Evolutionary conservation across 2,329 filamentous ascomycete species (phyloP), one percentile per base, ranked within the genome.

Genomic region (Diaporthe caulivora): DNA sequence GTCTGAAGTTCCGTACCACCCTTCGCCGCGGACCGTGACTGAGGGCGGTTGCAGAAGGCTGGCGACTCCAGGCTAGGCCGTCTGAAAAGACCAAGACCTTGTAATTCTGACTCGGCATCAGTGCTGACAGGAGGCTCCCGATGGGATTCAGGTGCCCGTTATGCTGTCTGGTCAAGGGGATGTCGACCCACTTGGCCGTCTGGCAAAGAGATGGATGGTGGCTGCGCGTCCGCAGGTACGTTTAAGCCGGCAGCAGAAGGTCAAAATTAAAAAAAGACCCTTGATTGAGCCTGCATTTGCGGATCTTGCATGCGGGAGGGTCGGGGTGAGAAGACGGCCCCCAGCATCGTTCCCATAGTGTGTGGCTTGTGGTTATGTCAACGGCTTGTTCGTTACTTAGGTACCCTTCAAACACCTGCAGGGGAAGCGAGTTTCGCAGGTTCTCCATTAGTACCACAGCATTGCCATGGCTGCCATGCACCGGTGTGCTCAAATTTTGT

Each of bases 381-480:
- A 26, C 47, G 8, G 62, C 8, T 34, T 53, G 40, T 15, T 7
- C 29, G 55, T 58, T 51, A 70, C 54, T 34, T 26, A 57, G 60
- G 51, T 49, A 67, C 54, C 31, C 75, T 75, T 80, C 78, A 82
- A 83, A 82, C 81, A 79, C 75, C 75, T 82, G 81, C 80, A 79
- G 79, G 76, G 76, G 72, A 83, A 83, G 81, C 81, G 82, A 83
- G 82, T 84, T 84, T 84, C 82, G 80, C 76, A 76, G 77, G 70
- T 77, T 77, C 76, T 72, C 74, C 72, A 72, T 64, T 71, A 29
- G 21, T 37, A 65, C 44, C 44, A 18, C 62, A 53, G 62, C 29
- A 67, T 31, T 44, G 44, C 44, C 24, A 21, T 67, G 42, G 53
- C 24, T 44, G 44, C 44, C 24, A 21, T 67, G 42, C 34, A 49